These are phyloP conservation scores for Daldinia vernicosa DNA, from an alignment of 495 filamentous ascomycete genomes.

Conservation along the genomic window DNA sequence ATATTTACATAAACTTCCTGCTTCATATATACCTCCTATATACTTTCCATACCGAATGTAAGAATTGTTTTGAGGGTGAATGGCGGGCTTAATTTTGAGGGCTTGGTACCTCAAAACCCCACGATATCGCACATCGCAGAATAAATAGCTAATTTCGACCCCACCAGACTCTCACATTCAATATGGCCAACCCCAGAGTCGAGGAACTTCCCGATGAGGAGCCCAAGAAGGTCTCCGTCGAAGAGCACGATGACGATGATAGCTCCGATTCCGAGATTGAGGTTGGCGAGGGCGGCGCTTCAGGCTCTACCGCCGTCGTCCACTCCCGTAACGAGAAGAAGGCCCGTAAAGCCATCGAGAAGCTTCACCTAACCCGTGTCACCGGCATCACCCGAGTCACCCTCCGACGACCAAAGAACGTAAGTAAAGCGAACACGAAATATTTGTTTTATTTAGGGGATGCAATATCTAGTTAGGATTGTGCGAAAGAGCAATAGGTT, in stretches of 20 bases:
- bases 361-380: constrained; percentile 95
- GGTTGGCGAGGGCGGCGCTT: constrained; percentile 75
- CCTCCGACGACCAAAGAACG: constrained; percentile 96
- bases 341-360: constrained; percentile 96
- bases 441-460: neutral
- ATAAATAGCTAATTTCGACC: constrained; percentile 32
- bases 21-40: neutral
- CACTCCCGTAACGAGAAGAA: constrained; percentile 99
- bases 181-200: constrained; percentile 96
- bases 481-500: neutral
- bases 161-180: constrained; percentile 48
- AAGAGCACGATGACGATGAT: constrained; percentile 77
- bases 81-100: neutral
- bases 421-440: constrained; percentile 58
- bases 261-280: constrained; percentile 80
- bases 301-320: constrained; percentile 84
- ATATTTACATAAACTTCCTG: neutral
- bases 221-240: constrained; percentile 77
- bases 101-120: constrained; percentile 1
- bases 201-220: constrained; percentile 96
- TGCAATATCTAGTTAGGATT: neutral
- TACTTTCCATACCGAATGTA: neutral
- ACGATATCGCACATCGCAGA: constrained; percentile 21
- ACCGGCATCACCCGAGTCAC: constrained; percentile 98
- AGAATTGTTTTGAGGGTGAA: neutral